Base-by-base conservation (phyloP, 371 early-diverging fungal genomes). In the Mucor piriformis region DNA sequence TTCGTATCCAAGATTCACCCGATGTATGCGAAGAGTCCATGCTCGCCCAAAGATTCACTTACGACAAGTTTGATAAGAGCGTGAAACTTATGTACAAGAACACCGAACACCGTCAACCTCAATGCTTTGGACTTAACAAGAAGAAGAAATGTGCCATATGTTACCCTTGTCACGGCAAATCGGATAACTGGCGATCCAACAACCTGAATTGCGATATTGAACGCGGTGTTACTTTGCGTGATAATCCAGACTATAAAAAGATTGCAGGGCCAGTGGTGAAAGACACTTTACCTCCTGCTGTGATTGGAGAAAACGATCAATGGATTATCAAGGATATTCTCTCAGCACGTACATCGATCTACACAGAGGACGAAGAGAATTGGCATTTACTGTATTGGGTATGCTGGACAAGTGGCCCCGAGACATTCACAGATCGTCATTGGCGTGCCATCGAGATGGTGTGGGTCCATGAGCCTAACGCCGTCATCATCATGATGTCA, bases 381-480 rank as follows among this genome's bases (percentile, higher is more conserved):
- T 87, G 87, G 87, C 77, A 82, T 42, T 57, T 82, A 23, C 61
- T 87, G 21, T 84, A 87, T 50, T 87, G 87, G 87, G 83, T 84
- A 1, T 82, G 82, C 24, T 87, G 87, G 87, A 84, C 86, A 1
- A 85, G 85, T 12, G 82, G 82, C 21, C 79, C 83, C 5, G 65
- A 72, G 0, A 84, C 87, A 2, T 87, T 85, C 66, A 78, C 75
- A 3, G 77, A 82, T 21, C 77, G 87, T 6, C 87, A 87, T 43
- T 87, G 79, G 79, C 74, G 83, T n/a, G 82, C 87, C 0, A 68
- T 87, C 33, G 87, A 87, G 25, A 66, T 85, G 35, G 77, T 87
- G 0, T 83, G 85, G 81, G 76, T 85, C n/a, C 87, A 87, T 52
- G 82, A 83, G 25, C 87, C 87, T 0, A 69, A 73, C 1, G 87